Conservation (phyloP, 768 basidiomycete genomes). For the Tubosaeta brunneosetosa region DNA sequence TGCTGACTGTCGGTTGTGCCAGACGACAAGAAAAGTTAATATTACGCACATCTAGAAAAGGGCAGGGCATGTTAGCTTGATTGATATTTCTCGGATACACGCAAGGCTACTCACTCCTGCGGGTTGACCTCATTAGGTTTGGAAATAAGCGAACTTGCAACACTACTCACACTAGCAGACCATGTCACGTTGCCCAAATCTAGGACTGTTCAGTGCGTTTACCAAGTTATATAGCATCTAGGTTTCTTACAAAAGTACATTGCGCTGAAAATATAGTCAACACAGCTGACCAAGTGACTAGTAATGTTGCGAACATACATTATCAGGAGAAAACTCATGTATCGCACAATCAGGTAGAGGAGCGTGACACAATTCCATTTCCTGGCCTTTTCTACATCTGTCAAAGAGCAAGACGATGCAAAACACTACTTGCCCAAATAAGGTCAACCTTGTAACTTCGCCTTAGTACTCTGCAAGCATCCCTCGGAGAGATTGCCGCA, state of each 20-base stretch:
- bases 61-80: too few relatives aligned
- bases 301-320: slow-evolving; percentile 5
- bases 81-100: too few relatives aligned
- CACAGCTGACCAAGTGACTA: not conserved
- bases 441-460: slow-evolving; percentile 15
- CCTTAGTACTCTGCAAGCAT: not conserved
- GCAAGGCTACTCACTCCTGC: too few relatives aligned
- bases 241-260: slow-evolving; percentile 8
- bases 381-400: slow-evolving; percentile 7
- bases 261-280: slow-evolving; percentile 5
- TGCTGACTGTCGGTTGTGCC: too few relatives aligned
- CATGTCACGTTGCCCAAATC: slow-evolving; percentile 1
- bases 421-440: slow-evolving; percentile 11
- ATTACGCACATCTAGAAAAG: too few relatives aligned
- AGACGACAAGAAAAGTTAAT: too few relatives aligned
- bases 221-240: not conserved
- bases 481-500: not conserved
- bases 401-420: not conserved
- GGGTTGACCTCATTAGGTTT: too few relatives aligned
- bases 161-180: too few relatives aligned
- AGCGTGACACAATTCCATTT: slow-evolving; percentile 16
- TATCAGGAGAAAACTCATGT: slow-evolving; percentile 11
- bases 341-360: slow-evolving; percentile 17
- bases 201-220: slow-evolving; percentile 1
- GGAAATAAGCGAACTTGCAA: too few relatives aligned